Percentiles rank a stretch among this genome's conserved stretches.
phyloP scores from a whole-genome alignment of 2,329 filamentous ascomycete genomes.

The Sporothrix humicola region DNA sequence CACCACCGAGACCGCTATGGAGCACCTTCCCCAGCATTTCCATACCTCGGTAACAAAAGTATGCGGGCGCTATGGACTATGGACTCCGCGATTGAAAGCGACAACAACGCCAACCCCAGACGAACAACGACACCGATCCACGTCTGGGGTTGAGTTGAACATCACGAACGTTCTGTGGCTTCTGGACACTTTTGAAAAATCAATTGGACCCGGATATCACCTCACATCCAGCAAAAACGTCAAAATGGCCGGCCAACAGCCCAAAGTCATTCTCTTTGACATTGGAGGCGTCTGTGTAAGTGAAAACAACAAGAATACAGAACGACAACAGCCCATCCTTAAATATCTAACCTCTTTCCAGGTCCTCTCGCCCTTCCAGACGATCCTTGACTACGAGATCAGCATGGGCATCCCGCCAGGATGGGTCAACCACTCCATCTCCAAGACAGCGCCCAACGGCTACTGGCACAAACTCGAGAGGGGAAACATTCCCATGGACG shows the following conservation, averaged over 20 bases:
- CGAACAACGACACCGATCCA: conserved; percentile 1
- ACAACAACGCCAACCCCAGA: conserved; percentile 41
- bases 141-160: conserved; percentile 11
- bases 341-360: conserved; percentile 45
- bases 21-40: conserved; percentile 3
- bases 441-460: conserved; percentile 75
- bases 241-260: conserved; percentile 55
- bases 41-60: conserved; percentile 35
- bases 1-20: conserved; percentile 1
- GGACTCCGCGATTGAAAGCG: background rate
- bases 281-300: conserved; percentile 96
- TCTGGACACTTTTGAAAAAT: too few relatives aligned
- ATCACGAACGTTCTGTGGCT: background rate
- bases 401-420: conserved; percentile 77
- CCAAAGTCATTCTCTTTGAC: conserved; percentile 86
- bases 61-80: background rate
- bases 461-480: conserved; percentile 89
- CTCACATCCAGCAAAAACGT: background rate
- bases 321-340: conserved; percentile 34
- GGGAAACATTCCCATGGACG: conserved; percentile 77
- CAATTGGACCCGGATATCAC: too few relatives aligned
- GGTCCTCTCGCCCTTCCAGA: conserved; percentile 91
- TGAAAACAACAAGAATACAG: conserved; percentile 40
- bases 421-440: conserved; percentile 92
- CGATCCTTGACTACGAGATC: conserved; percentile 88